Conservation (phyloP, 1,284 basidiomycete species). For the Moesziomyces sp. region DNA sequence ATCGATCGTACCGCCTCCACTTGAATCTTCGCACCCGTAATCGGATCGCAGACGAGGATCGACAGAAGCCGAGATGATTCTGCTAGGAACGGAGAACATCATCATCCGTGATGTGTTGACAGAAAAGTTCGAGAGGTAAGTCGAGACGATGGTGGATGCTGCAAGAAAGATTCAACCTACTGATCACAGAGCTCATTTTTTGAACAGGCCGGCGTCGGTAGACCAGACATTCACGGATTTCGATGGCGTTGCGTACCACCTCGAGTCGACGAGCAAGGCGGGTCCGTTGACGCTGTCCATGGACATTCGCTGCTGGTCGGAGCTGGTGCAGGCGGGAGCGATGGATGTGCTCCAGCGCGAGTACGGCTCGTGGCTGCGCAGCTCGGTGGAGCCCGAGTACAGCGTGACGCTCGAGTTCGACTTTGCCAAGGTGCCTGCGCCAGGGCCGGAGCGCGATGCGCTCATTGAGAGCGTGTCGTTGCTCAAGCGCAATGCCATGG, state of each 20-base stretch:
- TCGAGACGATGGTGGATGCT: constrained; percentile 18
- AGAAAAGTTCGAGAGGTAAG: constrained; percentile 89
- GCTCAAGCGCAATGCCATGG: constrained; percentile 92
- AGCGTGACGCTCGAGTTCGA: constrained; percentile 88
- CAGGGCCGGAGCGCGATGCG: constrained; percentile 71
- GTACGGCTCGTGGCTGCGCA: constrained; percentile 79
- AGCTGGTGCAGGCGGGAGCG: constrained; percentile 88
- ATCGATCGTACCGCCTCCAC: too few species aligned
- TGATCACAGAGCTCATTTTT: neutral
- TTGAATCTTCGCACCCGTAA: neutral
- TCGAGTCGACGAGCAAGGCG: constrained; percentile 80
- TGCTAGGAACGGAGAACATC: constrained; percentile 70
- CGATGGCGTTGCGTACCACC: constrained; percentile 93
- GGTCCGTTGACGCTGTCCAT: constrained; percentile 84
- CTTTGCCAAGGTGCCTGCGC: constrained; percentile 81
- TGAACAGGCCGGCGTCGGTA: constrained; percentile 80
- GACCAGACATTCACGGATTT: constrained; percentile 98
- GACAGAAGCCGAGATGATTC: constrained; percentile 56
- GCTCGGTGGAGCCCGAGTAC: constrained; percentile 80
- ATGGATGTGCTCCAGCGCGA: constrained; percentile 82
- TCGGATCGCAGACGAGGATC: neutral
- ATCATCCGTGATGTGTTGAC: constrained; percentile 90
- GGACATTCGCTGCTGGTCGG: constrained; percentile 93
- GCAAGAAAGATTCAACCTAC: neutral
- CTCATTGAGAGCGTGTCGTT: constrained; percentile 85